Evolutionary conservation across 2,329 filamentous ascomycete genomes (phyloP), one percentile per base, ranked within the genome.

Genomic region (Botrytis galanthina): DNA sequence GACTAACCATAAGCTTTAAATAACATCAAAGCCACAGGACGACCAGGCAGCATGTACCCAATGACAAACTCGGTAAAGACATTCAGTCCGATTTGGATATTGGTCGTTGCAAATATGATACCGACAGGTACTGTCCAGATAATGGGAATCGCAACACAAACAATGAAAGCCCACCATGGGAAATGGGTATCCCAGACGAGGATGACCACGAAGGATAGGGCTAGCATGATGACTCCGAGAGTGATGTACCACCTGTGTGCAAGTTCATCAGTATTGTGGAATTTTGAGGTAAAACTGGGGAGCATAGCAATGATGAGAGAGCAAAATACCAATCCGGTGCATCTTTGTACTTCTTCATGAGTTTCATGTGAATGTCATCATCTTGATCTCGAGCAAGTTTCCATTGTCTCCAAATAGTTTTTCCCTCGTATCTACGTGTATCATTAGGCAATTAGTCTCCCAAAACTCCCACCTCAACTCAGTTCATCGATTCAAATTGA

Each of bases 361-460:
- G 82, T 74, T 35, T 84, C 63, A 83, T 81, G 76, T 88, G 87
- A 6, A 73, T 74, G 29, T 75, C 74, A n/a, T 63, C 70, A 10
- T 61, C 39, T 66, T 60, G 63, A 68, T 69, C 48, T 76, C 90
- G 87, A 79, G 93, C 88, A 89, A 90, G 67, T 93, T 90, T 71
- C 90, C 88, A 75, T 88, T 85, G 48, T 92, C 87, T 74, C 93
- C 88, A 81, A 92, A 89, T 6, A 94, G 83, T 75, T 84, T 88
- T 0, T 89, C 93, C 0, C 90, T 91, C 0, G 90, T 93, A 76
- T 46, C 39, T 64, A n/a, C 14, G 7, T 39, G 26, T 16, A 18
- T 57, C 29, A 57, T 29, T 29, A 90, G 84, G 76, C 88, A 82
- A 81, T 93, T 93, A 54, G 39, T 7, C 32, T 29, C 20, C 4